These are phyloP conservation scores for Diatrype stigma DNA, from an alignment of 2,329 filamentous ascomycete species.

Conservation along the genomic window DNA sequence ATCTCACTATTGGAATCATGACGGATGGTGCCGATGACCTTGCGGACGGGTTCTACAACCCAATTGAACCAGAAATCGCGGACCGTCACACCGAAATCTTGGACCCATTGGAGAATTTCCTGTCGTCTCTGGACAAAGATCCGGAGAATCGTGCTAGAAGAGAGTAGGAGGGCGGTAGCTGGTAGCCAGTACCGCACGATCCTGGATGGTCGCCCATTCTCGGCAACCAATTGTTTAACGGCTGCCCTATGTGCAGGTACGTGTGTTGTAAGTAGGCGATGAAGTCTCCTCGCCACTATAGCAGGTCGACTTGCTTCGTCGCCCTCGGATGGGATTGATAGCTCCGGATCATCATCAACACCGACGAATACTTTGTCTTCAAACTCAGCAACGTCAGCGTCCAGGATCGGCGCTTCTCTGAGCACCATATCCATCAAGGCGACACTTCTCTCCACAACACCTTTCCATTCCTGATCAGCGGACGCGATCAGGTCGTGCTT, in stretches of 20 bases:
- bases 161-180: slow-evolving; percentile 65
- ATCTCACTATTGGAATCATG: slow-evolving; percentile 92
- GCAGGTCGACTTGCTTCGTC: slow-evolving; percentile 46
- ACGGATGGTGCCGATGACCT: slow-evolving; percentile 84
- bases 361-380: slow-evolving; percentile 62
- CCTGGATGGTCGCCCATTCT: slow-evolving; percentile 71
- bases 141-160: slow-evolving; percentile 80
- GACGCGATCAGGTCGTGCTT: slow-evolving; percentile 43
- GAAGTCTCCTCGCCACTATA: slow-evolving; percentile 62
- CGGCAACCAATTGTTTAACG: slow-evolving; percentile 50
- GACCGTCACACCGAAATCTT: slow-evolving; percentile 71
- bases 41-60: slow-evolving; percentile 81
- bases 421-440: slow-evolving; percentile 83
- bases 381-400: slow-evolving; percentile 59
- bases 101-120: slow-evolving; percentile 76
- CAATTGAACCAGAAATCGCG: slow-evolving; percentile 95
- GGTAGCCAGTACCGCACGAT: slow-evolving; percentile 89
- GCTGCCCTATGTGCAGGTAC: slow-evolving; percentile 62
- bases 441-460: slow-evolving; percentile 74
- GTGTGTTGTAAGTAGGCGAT: slow-evolving; percentile 63
- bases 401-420: slow-evolving; percentile 61
- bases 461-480: slow-evolving; percentile 55
- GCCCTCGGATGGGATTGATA: slow-evolving; percentile 49
- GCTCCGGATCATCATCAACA: slow-evolving; percentile 57
- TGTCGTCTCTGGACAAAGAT: slow-evolving; percentile 70